A percentile compares a stretch with the other conserved stretches of the same genome.
phyloP scores from a whole-genome alignment of 116 monocot species.

The Zostera marina region DNA sequence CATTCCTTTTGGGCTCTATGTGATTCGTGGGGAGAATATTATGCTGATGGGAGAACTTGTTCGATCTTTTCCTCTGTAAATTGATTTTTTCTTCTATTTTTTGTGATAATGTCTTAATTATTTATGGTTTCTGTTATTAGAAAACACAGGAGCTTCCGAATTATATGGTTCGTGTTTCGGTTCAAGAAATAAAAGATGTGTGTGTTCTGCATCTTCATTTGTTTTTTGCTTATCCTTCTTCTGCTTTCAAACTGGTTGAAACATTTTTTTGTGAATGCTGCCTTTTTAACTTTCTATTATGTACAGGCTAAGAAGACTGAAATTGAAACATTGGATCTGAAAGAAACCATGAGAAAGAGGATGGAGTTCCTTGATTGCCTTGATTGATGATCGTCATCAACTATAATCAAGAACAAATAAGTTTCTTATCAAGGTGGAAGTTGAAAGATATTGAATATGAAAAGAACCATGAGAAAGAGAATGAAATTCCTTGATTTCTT shows the following conservation, averaged over 20 bases:
- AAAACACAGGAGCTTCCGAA: conserved; percentile 84
- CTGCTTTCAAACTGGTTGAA: neutral
- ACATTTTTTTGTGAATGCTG: neutral
- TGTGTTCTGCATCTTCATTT: neutral
- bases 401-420: no score
- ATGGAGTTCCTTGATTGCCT: conserved; percentile 69
- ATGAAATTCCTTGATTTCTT: conserved; percentile 3
- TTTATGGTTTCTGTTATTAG: conserved; percentile 10
- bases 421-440: no score
- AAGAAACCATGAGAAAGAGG: conserved; percentile 79
- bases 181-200: conserved; percentile 55
- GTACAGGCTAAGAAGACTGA: conserved; percentile 69
- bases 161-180: conserved; percentile 79
- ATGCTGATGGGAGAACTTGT: conserved; percentile 97
- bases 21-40: conserved; percentile 92
- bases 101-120: neutral
- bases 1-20: conserved; percentile 85
- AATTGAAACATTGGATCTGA: conserved; percentile 67
- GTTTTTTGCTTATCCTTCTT: neutral
- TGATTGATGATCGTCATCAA: no score
- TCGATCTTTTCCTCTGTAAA: conserved; percentile 3
- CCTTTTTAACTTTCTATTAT: conserved; percentile 2
- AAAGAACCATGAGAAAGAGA: no score
- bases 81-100: neutral
- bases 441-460: no score